phyloP scores from a whole-genome alignment of 2,329 filamentous ascomycete genomes.

The Tympanopsis confertula region DNA sequence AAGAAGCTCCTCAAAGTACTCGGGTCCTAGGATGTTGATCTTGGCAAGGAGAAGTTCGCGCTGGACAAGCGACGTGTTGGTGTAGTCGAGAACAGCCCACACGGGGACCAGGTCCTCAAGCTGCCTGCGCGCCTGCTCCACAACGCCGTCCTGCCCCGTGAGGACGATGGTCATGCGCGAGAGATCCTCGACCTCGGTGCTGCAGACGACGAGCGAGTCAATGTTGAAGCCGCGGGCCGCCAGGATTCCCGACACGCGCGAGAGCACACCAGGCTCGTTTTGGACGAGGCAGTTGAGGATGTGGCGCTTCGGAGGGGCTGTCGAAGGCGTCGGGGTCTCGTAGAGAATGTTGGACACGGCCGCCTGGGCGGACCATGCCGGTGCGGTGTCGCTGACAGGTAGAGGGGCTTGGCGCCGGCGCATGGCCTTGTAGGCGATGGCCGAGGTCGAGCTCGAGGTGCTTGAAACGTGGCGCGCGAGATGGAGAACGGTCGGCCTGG shows the following conservation, averaged over 20 bases:
- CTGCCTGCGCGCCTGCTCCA: slow-evolving; percentile 91
- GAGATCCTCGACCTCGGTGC: slow-evolving; percentile 90
- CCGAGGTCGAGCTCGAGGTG: slow-evolving; percentile 69
- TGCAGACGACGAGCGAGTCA: slow-evolving; percentile 93
- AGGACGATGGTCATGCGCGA: slow-evolving; percentile 98
- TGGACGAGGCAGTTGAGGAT: slow-evolving; percentile 97
- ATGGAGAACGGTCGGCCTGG: slow-evolving; percentile 13
- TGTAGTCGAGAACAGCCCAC: slow-evolving; percentile 97
- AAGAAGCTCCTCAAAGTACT: slow-evolving; percentile 95
- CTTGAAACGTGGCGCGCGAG: slow-evolving; percentile 26
- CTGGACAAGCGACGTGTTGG: slow-evolving; percentile 81
- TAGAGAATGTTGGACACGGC: slow-evolving; percentile 98
- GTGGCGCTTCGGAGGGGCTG: slow-evolving; percentile 79
- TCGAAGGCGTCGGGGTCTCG: slow-evolving; percentile 81
- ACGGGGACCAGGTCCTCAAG: slow-evolving; percentile 94
- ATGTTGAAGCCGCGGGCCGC: slow-evolving; percentile 98
- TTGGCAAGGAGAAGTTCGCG: slow-evolving; percentile 91
- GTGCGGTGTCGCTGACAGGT: slow-evolving; percentile 64
- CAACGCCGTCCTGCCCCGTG: slow-evolving; percentile 88
- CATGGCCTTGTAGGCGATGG: slow-evolving; percentile 92
- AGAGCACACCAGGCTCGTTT: slow-evolving; percentile 95
- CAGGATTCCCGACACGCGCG: slow-evolving; percentile 88
- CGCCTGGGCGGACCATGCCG: slow-evolving; percentile 79
- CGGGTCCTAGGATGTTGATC: slow-evolving; percentile 88
- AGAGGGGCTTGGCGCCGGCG: slow-evolving; percentile 80